Base-by-base conservation (phyloP, 1,139 yeast genomes). In the Magnusiomyces sp. region DNA sequence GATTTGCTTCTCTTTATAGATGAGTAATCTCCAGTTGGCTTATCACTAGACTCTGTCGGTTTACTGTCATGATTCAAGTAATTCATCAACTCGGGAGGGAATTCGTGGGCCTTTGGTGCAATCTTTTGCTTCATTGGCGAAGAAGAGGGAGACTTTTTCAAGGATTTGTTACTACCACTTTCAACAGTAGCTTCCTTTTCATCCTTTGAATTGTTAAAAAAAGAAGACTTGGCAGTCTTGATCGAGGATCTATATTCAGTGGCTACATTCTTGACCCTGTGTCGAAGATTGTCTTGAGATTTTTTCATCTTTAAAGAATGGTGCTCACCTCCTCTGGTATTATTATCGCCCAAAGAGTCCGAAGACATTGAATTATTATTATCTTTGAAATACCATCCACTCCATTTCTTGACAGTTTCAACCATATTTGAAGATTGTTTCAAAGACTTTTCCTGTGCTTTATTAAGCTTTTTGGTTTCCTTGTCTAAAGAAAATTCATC, bases 331-430 rank as follows among this genome's bases (percentile, higher is more conserved):
- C n/a, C n/a, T n/a, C n/a, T n/a, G n/a, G n/a, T n/a, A n/a, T n/a
- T n/a, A n/a, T n/a, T n/a, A n/a, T n/a, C n/a, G n/a, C n/a, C n/a
- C n/a, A n/a, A n/a, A n/a, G n/a, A n/a, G n/a, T n/a, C n/a, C n/a
- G n/a, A n/a, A n/a, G n/a, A n/a, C n/a, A n/a, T 39, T 33, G 31
- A 38, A 33, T 39, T 43, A 14, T 34, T 36, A 7, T 45, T 16
- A n/a, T 61, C 64, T 48, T 61, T 62, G n/a, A 56, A 55, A 48
- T 61, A 62, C 64, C 63, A 62, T 6, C 53, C 53, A 29, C 65
- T 57, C 65, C 65, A 62, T 40, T 59, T 63, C 41, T 62, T 62
- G 29, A 62, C 60, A 5, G 64, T 51, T 2, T 63, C 63, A 19
- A 59, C 54, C 23, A 61, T 47, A 1, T 59, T 51, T 32, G 31